Conservation (phyloP, 495 filamentous ascomycete species). For the Wilcoxina mikolae region DNA sequence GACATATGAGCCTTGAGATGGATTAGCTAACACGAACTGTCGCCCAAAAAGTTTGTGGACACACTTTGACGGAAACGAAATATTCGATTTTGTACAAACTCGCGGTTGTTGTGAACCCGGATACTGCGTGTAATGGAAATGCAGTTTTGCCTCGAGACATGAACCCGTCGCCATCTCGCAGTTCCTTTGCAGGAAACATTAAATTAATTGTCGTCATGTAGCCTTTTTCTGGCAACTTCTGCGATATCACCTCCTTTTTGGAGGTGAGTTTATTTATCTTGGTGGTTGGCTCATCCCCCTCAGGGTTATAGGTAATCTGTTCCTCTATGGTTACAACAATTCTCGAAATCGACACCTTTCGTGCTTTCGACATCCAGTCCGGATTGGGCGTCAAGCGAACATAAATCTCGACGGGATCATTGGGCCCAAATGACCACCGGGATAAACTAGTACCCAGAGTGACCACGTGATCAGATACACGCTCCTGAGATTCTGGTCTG, state of each 20-base stretch:
- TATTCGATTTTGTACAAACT: conserved; percentile 98
- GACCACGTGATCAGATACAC: conserved; percentile 76
- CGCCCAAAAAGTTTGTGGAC: conserved; percentile 11
- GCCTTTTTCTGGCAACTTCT: conserved; percentile 71
- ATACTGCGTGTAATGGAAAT: conserved; percentile 79
- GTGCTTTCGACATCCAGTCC: conserved; percentile 78
- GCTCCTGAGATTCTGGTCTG: conserved; percentile 72
- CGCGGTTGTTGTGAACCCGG: conserved; percentile 83
- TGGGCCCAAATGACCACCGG: conserved; percentile 88
- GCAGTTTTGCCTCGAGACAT: conserved; percentile 68
- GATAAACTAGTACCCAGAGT: conserved; percentile 82
- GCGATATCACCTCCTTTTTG: conserved; percentile 62
- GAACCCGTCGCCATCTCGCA: conserved; percentile 76
- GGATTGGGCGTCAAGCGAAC: conserved; percentile 84
- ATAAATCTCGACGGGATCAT: conserved; percentile 90
- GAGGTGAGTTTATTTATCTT: conserved; percentile 78
- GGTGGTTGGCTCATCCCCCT: conserved; percentile 89
- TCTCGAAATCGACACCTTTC: conserved; percentile 82
- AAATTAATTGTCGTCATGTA: conserved; percentile 84
- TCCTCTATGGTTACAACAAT: conserved; percentile 92
- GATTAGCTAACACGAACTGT: conserved; percentile 15
- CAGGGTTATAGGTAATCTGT: conserved; percentile 92
- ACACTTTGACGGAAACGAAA: conserved; percentile 82
- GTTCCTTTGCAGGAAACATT: conserved; percentile 80
- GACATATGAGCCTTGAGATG: conserved; percentile 64